A percentile compares a stretch with the other conserved stretches of the same genome.
Evolutionary conservation across 2,329 filamentous ascomycete species (phyloP).

Genomic region (Esteya vermicola): DNA sequence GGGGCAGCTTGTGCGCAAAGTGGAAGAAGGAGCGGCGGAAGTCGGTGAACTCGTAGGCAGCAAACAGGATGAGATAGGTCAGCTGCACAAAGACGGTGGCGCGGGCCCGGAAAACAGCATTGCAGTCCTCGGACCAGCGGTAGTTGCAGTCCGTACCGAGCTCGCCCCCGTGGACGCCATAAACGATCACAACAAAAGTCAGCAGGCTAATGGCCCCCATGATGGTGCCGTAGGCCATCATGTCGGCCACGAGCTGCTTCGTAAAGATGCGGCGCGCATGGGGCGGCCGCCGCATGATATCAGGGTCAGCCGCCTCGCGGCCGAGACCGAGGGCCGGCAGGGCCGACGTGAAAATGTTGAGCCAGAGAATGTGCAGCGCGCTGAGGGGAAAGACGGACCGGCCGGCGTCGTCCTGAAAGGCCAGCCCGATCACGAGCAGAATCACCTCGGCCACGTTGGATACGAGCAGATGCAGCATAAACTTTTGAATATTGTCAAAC

Average conservation of each 20-base stretch:
- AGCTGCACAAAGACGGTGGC: constrained; percentile 61
- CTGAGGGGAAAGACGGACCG: constrained; percentile 77
- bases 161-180: constrained; percentile 37
- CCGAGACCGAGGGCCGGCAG: constrained; percentile 82
- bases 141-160: constrained; percentile 52
- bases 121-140: constrained; percentile 37
- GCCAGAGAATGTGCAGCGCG: constrained; percentile 81
- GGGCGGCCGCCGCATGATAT: constrained; percentile 70
- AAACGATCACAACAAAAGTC: constrained; percentile 52
- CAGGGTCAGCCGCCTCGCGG: constrained; percentile 58
- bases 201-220: constrained; percentile 56
- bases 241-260: constrained; percentile 62
- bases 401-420: constrained; percentile 56
- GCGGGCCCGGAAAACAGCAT: constrained; percentile 52
- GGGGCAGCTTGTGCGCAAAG: constrained; percentile 48
- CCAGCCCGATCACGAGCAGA: constrained; percentile 66
- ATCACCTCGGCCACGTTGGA: constrained; percentile 78
- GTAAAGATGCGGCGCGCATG: constrained; percentile 67
- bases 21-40: constrained; percentile 57
- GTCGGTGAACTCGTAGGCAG: constrained; percentile 67
- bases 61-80: constrained; percentile 59
- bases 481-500: constrained; percentile 84
- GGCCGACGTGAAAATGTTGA: constrained; percentile 84
- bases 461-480: constrained; percentile 64
- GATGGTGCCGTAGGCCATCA: constrained; percentile 64